A percentile compares a stretch with the other conserved stretches of the same genome.
phyloP scores from a whole-genome alignment of 2,329 filamentous ascomycete species.

The Colletotrichum plurivorum region DNA sequence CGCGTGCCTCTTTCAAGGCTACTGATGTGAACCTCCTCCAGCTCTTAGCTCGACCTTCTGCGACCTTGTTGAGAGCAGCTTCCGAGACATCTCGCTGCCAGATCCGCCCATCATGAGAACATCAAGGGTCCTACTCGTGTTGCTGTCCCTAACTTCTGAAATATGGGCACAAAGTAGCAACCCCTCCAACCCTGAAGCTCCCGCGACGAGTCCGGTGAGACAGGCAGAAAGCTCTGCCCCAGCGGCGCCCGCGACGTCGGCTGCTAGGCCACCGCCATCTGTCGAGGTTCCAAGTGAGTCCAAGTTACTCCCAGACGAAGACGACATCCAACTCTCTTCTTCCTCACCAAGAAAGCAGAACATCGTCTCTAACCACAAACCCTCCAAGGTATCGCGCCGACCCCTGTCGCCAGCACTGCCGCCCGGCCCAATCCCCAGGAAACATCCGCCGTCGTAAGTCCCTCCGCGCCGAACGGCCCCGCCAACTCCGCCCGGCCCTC shows the following conservation, averaged over 20 bases:
- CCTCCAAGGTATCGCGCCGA: background rate
- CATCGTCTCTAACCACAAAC: background rate
- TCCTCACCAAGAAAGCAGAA: background rate
- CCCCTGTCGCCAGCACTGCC: background rate
- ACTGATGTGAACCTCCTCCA: too few species aligned
- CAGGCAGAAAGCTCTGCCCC: background rate
- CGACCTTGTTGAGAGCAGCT: too few species aligned
- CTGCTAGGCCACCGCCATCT: background rate
- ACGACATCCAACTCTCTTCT: too few species aligned
- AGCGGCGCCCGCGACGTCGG: background rate
- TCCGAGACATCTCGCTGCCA: background rate
- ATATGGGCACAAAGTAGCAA: conserved; percentile 13
- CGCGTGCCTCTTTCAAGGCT: background rate
- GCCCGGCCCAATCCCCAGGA: background rate
- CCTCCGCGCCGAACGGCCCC: background rate
- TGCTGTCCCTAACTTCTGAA: background rate
- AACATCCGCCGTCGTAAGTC: conserved; percentile 13
- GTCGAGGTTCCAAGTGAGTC: background rate
- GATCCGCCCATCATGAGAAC: conserved; percentile 5
- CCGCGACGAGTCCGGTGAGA: background rate
- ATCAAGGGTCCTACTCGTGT: background rate
- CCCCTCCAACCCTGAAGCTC: background rate
- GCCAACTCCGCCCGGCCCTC: background rate
- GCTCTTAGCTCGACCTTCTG: background rate
- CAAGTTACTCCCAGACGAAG: too few species aligned